Percentiles rank a stretch among this genome's conserved stretches.
Evolutionary conservation across 768 basidiomycete species (phyloP).

Genomic region (Auriculariales sp.): DNA sequence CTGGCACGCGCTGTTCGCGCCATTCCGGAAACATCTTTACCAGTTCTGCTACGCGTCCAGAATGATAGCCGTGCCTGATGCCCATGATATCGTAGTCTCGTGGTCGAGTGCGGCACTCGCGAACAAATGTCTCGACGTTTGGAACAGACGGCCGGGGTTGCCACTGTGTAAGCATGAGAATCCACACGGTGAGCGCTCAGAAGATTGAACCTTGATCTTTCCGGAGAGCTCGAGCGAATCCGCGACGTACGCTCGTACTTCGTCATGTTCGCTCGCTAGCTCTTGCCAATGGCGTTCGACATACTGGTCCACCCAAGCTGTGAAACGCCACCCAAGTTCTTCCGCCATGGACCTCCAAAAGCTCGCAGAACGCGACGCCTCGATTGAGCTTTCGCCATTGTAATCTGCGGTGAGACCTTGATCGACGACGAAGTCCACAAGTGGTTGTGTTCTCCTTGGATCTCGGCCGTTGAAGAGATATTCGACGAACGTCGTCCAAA

Average conservation of each 20-base stretch:
- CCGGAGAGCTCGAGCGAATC: constrained; percentile 59
- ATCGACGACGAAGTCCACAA: constrained; percentile 59
- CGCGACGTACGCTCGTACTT: constrained; percentile 65
- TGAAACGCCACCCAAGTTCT: constrained; percentile 67
- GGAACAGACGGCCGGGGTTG: constrained; percentile 47
- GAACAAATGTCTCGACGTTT: constrained; percentile 45
- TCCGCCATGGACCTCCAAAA: constrained; percentile 60
- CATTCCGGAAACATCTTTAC: constrained; percentile 51
- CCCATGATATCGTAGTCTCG: constrained; percentile 61
- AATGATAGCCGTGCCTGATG: constrained; percentile 49
- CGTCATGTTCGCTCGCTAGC: constrained; percentile 64
- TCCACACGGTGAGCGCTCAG: not conserved
- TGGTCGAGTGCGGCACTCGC: constrained; percentile 44
- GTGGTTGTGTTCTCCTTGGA: constrained; percentile 65
- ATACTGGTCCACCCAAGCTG: constrained; percentile 58
- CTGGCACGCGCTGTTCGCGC: constrained; percentile 57
- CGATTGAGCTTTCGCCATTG: constrained; percentile 70
- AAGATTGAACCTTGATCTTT: constrained; percentile 44
- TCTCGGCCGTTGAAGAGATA: constrained; percentile 69
- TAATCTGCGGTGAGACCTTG: constrained; percentile 58
- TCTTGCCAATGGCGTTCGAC: constrained; percentile 57
- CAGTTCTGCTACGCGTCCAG: constrained; percentile 40
- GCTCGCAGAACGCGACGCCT: constrained; percentile 53
- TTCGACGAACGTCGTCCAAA: constrained; percentile 74
- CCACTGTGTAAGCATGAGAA: constrained; percentile 29